Percentiles rank a stretch among this genome's conserved stretches.
Conservation (phyloP, 768 basidiomycete species). For the Tubosaeta brunneosetosa region DNA sequence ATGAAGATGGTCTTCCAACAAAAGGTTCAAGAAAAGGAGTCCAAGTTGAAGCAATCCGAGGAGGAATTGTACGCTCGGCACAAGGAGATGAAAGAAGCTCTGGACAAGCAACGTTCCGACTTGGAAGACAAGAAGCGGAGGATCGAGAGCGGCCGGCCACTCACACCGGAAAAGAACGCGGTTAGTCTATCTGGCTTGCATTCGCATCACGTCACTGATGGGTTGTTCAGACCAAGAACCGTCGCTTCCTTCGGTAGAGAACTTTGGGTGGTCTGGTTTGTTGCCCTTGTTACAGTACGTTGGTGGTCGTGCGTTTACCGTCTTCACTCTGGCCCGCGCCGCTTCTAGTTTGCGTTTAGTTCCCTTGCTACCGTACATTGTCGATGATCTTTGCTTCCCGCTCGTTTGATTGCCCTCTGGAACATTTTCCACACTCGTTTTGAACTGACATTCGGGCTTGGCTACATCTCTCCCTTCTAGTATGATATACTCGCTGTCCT, state of each 20-base stretch:
- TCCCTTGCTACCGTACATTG: constrained; percentile 42
- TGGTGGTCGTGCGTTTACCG: constrained; percentile 23
- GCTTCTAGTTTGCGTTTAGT: constrained; percentile 36
- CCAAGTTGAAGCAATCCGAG: constrained; percentile 97
- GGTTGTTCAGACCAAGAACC: constrained; percentile 30
- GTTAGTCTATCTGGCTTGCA: constrained; percentile 43
- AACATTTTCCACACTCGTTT: constrained; percentile 55
- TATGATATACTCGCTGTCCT: constrained; percentile 41
- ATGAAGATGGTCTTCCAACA: constrained; percentile 99
- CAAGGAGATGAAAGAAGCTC: constrained; percentile 98
- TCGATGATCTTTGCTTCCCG: constrained; percentile 26
- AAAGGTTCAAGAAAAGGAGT: constrained; percentile 99
- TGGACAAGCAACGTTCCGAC: constrained; percentile 93
- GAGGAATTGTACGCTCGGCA: constrained; percentile 98
- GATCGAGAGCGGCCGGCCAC: constrained; percentile 88
- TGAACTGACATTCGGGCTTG: constrained; percentile 50
- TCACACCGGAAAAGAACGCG: constrained; percentile 90
- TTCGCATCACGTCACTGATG: constrained; percentile 6
- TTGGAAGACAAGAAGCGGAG: constrained; percentile 98
- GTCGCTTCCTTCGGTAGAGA: constrained; percentile 34
- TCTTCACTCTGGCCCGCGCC: constrained; percentile 29
- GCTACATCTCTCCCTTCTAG: constrained; percentile 45
- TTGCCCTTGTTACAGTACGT: constrained; percentile 29
- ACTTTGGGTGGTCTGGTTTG: constrained; percentile 14
- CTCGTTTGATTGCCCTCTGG: constrained; percentile 32